Conservation (phyloP, 2,329 filamentous ascomycete species). For the Fusarium multiceps region DNA sequence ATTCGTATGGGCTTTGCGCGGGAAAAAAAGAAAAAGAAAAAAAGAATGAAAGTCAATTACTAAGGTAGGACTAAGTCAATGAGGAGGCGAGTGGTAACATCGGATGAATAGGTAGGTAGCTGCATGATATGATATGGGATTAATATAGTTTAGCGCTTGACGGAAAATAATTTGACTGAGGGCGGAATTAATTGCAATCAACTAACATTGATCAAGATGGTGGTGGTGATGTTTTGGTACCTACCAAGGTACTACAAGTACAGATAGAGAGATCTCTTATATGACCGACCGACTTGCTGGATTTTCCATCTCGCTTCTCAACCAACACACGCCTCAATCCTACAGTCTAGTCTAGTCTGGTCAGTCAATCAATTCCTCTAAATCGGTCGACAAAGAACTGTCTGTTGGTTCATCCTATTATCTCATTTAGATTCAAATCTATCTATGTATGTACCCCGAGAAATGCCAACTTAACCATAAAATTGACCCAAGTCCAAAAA, state of each 20-base stretch:
- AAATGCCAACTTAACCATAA: conserved; percentile 32
- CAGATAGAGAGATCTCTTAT: conserved; percentile 15
- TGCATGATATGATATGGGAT: conserved; percentile 15
- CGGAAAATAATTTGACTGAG: conserved; percentile 14
- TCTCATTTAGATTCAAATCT: neutral
- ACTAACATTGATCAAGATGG: neutral
- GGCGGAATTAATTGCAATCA: neutral
- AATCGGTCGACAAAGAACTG: neutral
- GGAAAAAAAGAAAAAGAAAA: neutral
- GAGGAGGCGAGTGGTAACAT: conserved; percentile 35
- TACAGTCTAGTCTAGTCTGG: conserved; percentile 23
- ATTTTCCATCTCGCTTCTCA: conserved; percentile 24
- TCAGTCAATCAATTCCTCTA: neutral
- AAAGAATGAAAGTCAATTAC: conserved; percentile 15
- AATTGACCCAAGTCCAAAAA: conserved; percentile 24
- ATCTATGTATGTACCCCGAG: conserved; percentile 1
- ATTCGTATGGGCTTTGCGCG: conserved; percentile 15
- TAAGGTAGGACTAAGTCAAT: conserved; percentile 20
- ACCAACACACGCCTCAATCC: conserved; percentile 31
- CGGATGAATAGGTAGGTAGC: conserved; percentile 27
- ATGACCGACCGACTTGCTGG: conserved; percentile 11
- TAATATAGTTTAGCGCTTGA: conserved; percentile 11
- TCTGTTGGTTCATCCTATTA: neutral
- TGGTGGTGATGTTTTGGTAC: neutral
- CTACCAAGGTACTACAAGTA: too few relatives aligned